Base-by-base conservation (phyloP, 75 land plant species). In the Gnetum montanum region DNA sequence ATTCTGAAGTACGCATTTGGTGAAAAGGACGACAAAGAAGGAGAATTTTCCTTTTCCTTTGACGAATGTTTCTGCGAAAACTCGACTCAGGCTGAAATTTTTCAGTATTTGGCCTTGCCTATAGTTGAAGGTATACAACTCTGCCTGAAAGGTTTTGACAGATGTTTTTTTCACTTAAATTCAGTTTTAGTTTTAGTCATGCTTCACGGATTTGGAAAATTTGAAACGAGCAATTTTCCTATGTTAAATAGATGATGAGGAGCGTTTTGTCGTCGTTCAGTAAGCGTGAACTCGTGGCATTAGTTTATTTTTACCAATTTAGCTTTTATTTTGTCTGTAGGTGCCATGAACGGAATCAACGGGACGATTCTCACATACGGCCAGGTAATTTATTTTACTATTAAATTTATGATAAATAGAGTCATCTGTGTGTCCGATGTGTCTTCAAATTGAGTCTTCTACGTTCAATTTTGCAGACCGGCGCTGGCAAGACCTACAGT, bases 401-500 rank as follows among this genome's bases (percentile, higher is more conserved):
- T 44, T 0, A 10, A 15, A 16, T 44, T 23, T 20, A 0, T 45
- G n/a, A 20, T 12, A 12, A n/a, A 20, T 20, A 8, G 24, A 20
- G 1, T 10, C 15, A 25, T 48, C 4, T 16, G 24, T 29, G 13
- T 48, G 29, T 25, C 13, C 27, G 50, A 48, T 4, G 29, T 48
- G 11, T 1, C 27, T 5, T 6, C 29, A 8, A 26, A 48, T 25
- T 23, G 24, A n/a, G n/a, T 1, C 5, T 12, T 47, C 49, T 16
- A 48, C 15, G 30, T 48, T 48, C 43, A n/a, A n/a, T n/a, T 29
- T 29, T 38, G n/a, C 74, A 88, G 92, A 88, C 92, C 45, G 92
- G 92, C 51, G 92, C 92, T 26, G 92, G 92, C 27, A 88, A 88
- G 64, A 88, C 92, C 11, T 76, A 77, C 58, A 83, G 76, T 63